phyloP scores from a whole-genome alignment of 805 yeast genomes.

The Sungouiella thailandica region DNA sequence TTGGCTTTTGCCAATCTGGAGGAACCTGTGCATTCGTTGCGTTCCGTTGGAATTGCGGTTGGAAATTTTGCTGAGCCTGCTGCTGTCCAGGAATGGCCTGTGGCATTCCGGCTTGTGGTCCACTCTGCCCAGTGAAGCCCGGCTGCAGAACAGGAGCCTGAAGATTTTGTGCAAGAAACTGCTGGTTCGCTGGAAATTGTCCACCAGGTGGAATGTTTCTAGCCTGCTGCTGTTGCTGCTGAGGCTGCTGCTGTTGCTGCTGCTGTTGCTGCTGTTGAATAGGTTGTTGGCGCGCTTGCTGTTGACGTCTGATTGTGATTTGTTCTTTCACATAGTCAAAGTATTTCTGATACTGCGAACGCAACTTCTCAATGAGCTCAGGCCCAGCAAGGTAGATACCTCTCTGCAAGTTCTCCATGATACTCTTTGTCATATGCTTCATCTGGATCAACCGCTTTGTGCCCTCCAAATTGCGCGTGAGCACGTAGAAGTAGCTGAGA shows the following conservation, averaged over 20 bases:
- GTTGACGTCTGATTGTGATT: conserved; percentile 35
- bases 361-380: conserved; percentile 63
- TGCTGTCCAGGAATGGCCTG: conserved; percentile 7
- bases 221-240: conserved; percentile 2
- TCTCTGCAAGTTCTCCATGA: conserved; percentile 62
- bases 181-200: conserved; percentile 4
- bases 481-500: conserved; percentile 70
- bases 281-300: conserved; percentile 19
- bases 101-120: conserved; percentile 1
- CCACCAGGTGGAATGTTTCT: neutral
- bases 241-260: conserved; percentile 6
- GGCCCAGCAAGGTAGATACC: conserved; percentile 69
- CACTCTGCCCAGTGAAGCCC: conserved; percentile 3
- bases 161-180: conserved; percentile 1
- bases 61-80: conserved; percentile 9
- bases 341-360: conserved; percentile 68
- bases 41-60: conserved; percentile 8
- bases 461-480: conserved; percentile 71
- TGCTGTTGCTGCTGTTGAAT: conserved; percentile 5
- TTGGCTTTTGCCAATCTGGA: conserved; percentile 2
- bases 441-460: conserved; percentile 73
- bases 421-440: conserved; percentile 73
- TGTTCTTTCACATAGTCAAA: conserved; percentile 71
- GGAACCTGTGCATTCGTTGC: conserved; percentile 1
- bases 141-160: conserved; percentile 1